Conservation (phyloP, 257 asterid genomes). For the Penstemon davidsonii region DNA sequence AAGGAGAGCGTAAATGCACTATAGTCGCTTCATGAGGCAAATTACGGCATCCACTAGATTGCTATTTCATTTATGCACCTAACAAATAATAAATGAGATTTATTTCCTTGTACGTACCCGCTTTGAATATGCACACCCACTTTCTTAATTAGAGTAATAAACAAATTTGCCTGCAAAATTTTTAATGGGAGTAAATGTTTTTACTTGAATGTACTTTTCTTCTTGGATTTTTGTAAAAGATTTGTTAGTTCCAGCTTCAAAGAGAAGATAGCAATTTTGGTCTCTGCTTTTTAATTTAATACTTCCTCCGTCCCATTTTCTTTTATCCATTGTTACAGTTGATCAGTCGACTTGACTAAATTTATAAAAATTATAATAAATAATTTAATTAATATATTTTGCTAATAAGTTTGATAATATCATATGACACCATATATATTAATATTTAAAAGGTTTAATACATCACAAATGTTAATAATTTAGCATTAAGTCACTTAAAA, state of each 20-base stretch:
- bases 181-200: slow-evolving; percentile 25
- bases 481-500: too few species aligned
- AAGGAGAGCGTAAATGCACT: slow-evolving; percentile 18
- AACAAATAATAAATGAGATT: slow-evolving; percentile 30
- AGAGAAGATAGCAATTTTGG: slow-evolving; percentile 4
- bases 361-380: too few species aligned
- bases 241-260: not conserved
- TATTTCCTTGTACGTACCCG: slow-evolving; percentile 28
- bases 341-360: too few species aligned
- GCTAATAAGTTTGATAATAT: too few species aligned
- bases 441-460: too few species aligned
- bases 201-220: slow-evolving; percentile 27
- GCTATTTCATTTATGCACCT: slow-evolving; percentile 29
- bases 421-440: too few species aligned
- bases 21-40: slow-evolving; percentile 25
- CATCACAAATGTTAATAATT: too few species aligned
- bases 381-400: too few species aligned
- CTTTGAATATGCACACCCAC: slow-evolving; percentile 35
- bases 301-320: too few species aligned
- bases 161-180: slow-evolving; percentile 13
- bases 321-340: too few species aligned
- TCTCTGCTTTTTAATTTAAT: not conserved
- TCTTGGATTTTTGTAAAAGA: slow-evolving; percentile 29
- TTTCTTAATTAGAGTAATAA: slow-evolving; percentile 20
- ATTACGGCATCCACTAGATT: slow-evolving; percentile 28